Base-by-base conservation (phyloP, 306 rosid genomes). In the Lathyrus aphaca region DNA sequence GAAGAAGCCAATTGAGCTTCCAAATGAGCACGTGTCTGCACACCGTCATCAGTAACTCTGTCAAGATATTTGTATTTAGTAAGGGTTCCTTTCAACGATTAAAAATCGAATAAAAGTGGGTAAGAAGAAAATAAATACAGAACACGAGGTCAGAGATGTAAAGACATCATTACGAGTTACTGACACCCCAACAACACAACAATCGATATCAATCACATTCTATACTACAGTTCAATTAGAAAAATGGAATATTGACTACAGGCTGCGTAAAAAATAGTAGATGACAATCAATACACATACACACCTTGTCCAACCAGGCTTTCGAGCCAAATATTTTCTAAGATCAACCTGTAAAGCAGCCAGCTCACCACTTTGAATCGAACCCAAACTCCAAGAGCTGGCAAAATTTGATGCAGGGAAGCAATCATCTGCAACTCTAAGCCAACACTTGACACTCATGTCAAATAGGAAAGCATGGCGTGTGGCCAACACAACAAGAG, bases 221-320 rank as follows among this genome's bases (percentile, higher is more conserved):
- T 43, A 42, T 12, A 43, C 15, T 43, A 13, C 5, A 1, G 15
- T 44, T 13, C 29, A 18, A 50, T 3, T 3, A 19, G 39, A 35
- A 50, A 3, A 3, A 50, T 8, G 27, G 6, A 50, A 18, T 7
- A 56, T 54, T 3, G 48, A 39, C 30, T 32, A 60, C 18, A 50
- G 55, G 64, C 68, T 27, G 39, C 45, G 50, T 63, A 3, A 51
- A 12, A 23, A 37, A 58, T 38, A 63, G 58, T 38, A 63, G 58
- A 77, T 51, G 44, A 10, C 27, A 46, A 50, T 35, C 66, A 69
- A 75, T 67, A 83, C 97, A 72, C 12, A 82, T n/a, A n/a, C 97
- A 72, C 12, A 94, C 99, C 99, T 94, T 69, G 95, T 87, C 99
- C 97, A 94, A 82, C 96, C 99, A 14, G 99, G 99, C 81, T 91